Conservation (phyloP, 163 green algal species). For the Trebouxia gelatinosa region DNA sequence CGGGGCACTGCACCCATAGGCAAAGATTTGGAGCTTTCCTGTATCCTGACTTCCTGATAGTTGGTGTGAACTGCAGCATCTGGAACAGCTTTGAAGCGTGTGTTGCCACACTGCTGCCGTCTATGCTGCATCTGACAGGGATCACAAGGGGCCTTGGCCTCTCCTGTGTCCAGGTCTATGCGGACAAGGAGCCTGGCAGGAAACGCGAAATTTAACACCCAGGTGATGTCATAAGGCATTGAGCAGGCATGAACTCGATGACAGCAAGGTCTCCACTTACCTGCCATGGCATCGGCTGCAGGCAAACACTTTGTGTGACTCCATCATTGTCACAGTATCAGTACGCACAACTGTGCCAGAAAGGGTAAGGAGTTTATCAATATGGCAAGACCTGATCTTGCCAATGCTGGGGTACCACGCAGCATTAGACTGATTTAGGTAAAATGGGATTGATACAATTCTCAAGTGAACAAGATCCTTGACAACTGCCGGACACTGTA, state of each 20-base stretch:
- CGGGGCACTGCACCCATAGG: constrained; percentile 57
- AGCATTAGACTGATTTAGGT: constrained; percentile 2
- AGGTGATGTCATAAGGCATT: not conserved
- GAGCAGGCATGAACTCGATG: not conserved
- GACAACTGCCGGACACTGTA: constrained; percentile 30
- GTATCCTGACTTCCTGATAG: constrained; percentile 57
- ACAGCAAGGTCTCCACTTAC: constrained; percentile 15
- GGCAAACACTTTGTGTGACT: constrained; percentile 62
- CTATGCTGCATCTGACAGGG: not conserved
- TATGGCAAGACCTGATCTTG: constrained; percentile 52
- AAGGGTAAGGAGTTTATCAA: constrained; percentile 65
- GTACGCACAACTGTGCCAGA: constrained; percentile 69
- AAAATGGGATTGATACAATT: constrained; percentile 6
- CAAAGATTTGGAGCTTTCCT: constrained; percentile 65
- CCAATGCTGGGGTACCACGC: constrained; percentile 45
- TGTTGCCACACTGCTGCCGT: not conserved
- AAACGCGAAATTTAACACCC: not conserved
- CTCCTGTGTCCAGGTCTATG: not conserved
- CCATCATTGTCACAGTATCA: constrained; percentile 71
- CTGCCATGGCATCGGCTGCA: constrained; percentile 69
- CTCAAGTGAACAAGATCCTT: constrained; percentile 54
- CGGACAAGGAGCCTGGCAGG: not conserved
- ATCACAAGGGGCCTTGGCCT: not conserved
- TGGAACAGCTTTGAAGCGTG: not conserved
- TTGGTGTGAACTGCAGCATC: not conserved